phyloP scores from a whole-genome alignment of 768 basidiomycete genomes.

The Phanerochaete carnosa region DNA sequence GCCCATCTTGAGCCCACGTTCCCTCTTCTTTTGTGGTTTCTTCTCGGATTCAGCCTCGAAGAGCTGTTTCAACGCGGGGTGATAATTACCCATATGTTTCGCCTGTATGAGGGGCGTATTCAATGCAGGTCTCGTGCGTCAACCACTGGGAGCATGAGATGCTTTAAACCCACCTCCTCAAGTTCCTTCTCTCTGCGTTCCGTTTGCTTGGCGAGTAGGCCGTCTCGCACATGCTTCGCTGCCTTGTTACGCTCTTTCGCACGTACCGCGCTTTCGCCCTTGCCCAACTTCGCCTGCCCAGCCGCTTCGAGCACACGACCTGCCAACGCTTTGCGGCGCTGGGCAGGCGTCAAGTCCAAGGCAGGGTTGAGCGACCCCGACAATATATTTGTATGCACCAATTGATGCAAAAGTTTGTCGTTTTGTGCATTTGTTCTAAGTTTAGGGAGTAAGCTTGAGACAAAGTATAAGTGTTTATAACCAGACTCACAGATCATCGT shows the following conservation, averaged over 20 bases:
- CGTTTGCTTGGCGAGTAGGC: constrained; percentile 59
- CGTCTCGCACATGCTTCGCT: constrained; percentile 68
- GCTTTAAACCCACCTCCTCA: constrained; percentile 54
- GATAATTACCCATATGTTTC: constrained; percentile 82
- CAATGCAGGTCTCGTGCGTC: not conserved
- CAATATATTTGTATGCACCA: constrained; percentile 77
- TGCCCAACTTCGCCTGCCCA: constrained; percentile 67
- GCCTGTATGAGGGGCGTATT: constrained; percentile 43
- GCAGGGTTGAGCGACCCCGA: constrained; percentile 69
- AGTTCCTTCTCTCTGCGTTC: constrained; percentile 51
- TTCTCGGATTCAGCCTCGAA: constrained; percentile 41
- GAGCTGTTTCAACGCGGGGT: constrained; percentile 69
- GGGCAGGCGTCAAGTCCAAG: constrained; percentile 58
- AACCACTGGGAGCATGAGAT: not conserved
- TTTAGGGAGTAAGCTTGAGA: not conserved
- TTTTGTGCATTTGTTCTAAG: constrained; percentile 72
- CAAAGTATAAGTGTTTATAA: not conserved
- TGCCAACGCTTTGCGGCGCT: constrained; percentile 69
- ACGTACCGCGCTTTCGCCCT: constrained; percentile 63
- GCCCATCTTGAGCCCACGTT: constrained; percentile 72
- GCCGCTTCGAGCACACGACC: constrained; percentile 76
- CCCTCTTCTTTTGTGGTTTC: constrained; percentile 41
- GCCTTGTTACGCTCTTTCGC: constrained; percentile 66
- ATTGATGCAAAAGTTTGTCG: constrained; percentile 71
- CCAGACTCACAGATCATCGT: constrained; percentile 47